Conservation (phyloP, 768 basidiomycete species). For the Suillus weaverae region DNA sequence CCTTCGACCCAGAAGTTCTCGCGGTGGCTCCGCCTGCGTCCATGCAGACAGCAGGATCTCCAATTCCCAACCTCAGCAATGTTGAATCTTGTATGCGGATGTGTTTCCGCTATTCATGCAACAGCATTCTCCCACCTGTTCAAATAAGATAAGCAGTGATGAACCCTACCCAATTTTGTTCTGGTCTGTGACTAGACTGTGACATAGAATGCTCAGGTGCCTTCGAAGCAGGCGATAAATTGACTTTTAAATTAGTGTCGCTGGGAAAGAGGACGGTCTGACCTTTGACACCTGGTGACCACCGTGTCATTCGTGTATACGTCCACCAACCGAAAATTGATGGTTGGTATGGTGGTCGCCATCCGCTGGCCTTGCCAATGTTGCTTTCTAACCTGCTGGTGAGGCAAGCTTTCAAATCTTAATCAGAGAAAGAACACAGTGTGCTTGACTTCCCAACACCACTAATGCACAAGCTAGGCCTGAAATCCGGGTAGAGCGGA, state of each 20-base stretch:
- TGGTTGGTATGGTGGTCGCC: background rate
- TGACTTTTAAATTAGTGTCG: background rate
- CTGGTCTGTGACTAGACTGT: background rate
- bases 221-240: background rate
- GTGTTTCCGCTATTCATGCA: slow-evolving; percentile 47
- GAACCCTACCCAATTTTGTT: background rate
- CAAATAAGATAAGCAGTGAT: slow-evolving; percentile 35
- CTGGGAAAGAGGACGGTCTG: background rate
- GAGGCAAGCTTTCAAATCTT: background rate
- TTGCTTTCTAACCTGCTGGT: background rate
- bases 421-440: background rate
- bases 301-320: background rate
- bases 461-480: background rate
- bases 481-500: background rate
- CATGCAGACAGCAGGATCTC: slow-evolving; percentile 18
- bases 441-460: background rate
- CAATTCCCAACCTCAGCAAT: slow-evolving; percentile 25
- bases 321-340: background rate
- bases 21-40: slow-evolving; percentile 28
- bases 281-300: background rate
- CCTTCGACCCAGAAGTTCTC: slow-evolving; percentile 45
- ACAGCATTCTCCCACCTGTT: slow-evolving; percentile 52
- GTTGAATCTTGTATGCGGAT: slow-evolving; percentile 44
- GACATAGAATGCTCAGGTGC: background rate
- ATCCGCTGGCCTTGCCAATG: background rate